A percentile compares a stretch with the other conserved stretches of the same genome.
Evolutionary conservation across 768 basidiomycete genomes (phyloP).

Genomic region (Collybia mongolica): DNA sequence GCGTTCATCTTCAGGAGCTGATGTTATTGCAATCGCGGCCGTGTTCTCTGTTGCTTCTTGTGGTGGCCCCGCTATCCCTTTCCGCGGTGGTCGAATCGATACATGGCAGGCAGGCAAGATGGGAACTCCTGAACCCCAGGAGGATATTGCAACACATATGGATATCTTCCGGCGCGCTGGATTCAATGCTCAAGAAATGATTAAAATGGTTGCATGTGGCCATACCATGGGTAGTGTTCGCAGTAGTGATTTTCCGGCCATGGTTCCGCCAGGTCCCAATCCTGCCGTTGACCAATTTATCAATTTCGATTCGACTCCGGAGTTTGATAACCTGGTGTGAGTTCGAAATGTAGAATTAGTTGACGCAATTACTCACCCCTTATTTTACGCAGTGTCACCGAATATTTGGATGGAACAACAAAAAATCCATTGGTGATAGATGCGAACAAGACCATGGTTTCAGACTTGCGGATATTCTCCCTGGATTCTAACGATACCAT

Average conservation of each 20-base stretch:
- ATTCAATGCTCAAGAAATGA: slow-evolving; percentile 46
- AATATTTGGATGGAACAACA: slow-evolving; percentile 39
- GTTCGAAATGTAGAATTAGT: slow-evolving; percentile 2
- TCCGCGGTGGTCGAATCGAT: slow-evolving; percentile 41
- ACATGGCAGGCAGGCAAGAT: slow-evolving; percentile 31
- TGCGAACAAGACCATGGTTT: slow-evolving; percentile 31
- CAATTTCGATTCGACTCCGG: slow-evolving; percentile 38
- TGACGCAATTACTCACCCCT: neutral
- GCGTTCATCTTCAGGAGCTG: slow-evolving; percentile 32
- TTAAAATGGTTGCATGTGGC: slow-evolving; percentile 48
- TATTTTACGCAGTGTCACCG: slow-evolving; percentile 28
- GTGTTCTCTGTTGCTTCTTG: slow-evolving; percentile 38
- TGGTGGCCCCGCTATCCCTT: slow-evolving; percentile 44
- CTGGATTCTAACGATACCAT: slow-evolving; percentile 40
- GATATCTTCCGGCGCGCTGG: slow-evolving; percentile 41
- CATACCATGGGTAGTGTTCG: slow-evolving; percentile 51
- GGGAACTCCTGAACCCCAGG: slow-evolving; percentile 44
- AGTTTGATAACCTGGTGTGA: slow-evolving; percentile 44
- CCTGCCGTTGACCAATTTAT: slow-evolving; percentile 27
- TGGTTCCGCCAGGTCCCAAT: slow-evolving; percentile 32
- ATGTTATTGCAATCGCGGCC: slow-evolving; percentile 40
- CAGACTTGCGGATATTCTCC: slow-evolving; percentile 39
- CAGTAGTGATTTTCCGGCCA: slow-evolving; percentile 41
- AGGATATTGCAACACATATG: slow-evolving; percentile 35
- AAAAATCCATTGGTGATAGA: slow-evolving; percentile 34